Evolutionary conservation across 176 grass and related monocot species (phyloP).

Genomic region (Pontederia crassipes): DNA sequence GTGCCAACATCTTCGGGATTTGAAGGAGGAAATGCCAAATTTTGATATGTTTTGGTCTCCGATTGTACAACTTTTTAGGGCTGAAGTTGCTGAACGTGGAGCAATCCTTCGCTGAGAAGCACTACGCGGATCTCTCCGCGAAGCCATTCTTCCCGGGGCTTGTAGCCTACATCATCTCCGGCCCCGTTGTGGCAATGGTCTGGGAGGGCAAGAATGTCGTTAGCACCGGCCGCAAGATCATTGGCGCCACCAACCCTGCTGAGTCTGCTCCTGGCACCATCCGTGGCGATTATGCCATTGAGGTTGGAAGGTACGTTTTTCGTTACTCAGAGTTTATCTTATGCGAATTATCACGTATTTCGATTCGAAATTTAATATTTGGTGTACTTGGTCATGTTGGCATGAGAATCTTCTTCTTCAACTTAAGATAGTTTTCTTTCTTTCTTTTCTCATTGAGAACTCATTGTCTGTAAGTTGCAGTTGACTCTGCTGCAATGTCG

Average conservation of each 20-base stretch:
- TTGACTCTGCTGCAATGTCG: no score
- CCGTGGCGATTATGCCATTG: slow-evolving; percentile 73
- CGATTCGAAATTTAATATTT: no score
- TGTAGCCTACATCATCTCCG: slow-evolving; percentile 84
- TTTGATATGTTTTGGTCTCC: slow-evolving; percentile 1
- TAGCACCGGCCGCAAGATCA: slow-evolving; percentile 63
- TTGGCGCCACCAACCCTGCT: slow-evolving; percentile 69
- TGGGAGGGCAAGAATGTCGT: slow-evolving; percentile 90
- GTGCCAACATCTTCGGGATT: no score
- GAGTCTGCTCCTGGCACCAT: slow-evolving; percentile 65
- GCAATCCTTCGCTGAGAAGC: slow-evolving; percentile 84
- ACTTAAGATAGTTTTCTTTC: no score
- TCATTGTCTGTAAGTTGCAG: no score
- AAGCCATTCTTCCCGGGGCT: slow-evolving; percentile 78
- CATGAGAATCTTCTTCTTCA: no score
- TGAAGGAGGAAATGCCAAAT: no score
- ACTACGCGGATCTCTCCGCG: slow-evolving; percentile 72
- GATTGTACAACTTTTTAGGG: slow-evolving; percentile 20
- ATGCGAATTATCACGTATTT: no score
- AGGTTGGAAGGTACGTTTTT: slow-evolving; percentile 58
- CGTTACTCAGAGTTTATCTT: no score
- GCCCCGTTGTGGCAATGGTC: slow-evolving; percentile 89
- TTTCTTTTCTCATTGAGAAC: no score
- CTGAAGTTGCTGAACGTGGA: slow-evolving; percentile 75
- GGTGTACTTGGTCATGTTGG: no score